These are phyloP conservation scores for Actinomortierella ambigua DNA, from an alignment of 371 early-diverging fungal genomes.

Conservation along the genomic window DNA sequence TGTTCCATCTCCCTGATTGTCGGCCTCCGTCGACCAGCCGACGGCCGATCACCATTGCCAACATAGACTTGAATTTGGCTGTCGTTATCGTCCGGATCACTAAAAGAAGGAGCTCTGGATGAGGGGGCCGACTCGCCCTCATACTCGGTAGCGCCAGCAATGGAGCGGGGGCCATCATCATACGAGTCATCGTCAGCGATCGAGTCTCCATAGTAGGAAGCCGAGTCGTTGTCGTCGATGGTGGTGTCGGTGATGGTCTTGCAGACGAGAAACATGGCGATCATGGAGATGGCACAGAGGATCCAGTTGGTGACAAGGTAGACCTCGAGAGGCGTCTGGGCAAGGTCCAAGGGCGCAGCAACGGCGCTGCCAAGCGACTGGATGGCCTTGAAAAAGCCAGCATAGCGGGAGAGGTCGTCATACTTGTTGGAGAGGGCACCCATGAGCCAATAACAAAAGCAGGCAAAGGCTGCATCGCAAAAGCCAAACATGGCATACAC, in stretches of 20 bases:
- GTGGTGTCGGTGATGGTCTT: slow-evolving; percentile 45
- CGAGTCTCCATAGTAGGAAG: slow-evolving; percentile 1
- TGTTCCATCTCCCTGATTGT: slow-evolving; percentile 3
- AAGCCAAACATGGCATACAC: slow-evolving; percentile 74
- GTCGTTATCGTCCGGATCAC: not conserved
- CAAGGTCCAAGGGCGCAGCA: slow-evolving; percentile 46
- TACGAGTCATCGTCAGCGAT: not conserved
- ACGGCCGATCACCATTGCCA: not conserved
- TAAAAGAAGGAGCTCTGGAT: too few relatives aligned
- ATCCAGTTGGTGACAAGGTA: slow-evolving; percentile 53
- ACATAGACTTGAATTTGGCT: not conserved
- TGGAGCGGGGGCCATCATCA: not conserved
- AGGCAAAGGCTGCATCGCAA: slow-evolving; percentile 73
- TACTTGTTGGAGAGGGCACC: slow-evolving; percentile 78
- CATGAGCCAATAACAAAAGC: slow-evolving; percentile 69
- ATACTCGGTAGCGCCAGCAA: not conserved
- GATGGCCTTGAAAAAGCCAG: slow-evolving; percentile 58
- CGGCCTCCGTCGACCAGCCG: not conserved
- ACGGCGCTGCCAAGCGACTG: slow-evolving; percentile 52
- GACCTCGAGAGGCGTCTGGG: slow-evolving; percentile 26
- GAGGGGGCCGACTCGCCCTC: slow-evolving; percentile 9
- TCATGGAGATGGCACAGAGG: slow-evolving; percentile 40
- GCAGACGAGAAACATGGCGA: slow-evolving; percentile 44
- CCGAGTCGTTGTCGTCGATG: slow-evolving; percentile 4
- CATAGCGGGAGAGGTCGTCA: slow-evolving; percentile 73